These are phyloP conservation scores for Plectranthus barbatus DNA, from an alignment of 257 asterid genomes.

Conservation along the genomic window DNA sequence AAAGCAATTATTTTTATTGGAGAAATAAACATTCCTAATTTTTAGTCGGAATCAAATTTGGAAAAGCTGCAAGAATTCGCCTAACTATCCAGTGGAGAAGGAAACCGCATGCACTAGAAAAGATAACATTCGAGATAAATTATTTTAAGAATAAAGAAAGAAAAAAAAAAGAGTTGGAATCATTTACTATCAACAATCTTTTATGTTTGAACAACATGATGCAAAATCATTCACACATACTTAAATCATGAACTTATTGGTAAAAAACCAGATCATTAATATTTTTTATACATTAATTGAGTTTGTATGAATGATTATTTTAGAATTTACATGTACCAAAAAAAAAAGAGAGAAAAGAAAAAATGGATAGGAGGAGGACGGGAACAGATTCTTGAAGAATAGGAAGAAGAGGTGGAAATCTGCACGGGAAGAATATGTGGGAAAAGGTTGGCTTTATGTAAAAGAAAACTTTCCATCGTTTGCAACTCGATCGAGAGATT, in stretches of 20 bases:
- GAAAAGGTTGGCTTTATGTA: slow-evolving; percentile 10
- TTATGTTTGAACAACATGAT: no score
- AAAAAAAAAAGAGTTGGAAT: background rate
- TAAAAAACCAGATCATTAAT: no score
- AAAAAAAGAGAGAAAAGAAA: background rate
- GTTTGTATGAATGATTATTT: no score
- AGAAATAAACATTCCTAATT: background rate
- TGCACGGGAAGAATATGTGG: slow-evolving; percentile 8
- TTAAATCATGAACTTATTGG: no score
- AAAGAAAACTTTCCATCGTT: background rate
- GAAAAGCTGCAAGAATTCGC: background rate
- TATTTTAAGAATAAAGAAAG: background rate
- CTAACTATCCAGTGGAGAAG: background rate
- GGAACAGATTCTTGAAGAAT: background rate
- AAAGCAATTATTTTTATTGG: background rate
- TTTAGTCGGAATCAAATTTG: background rate
- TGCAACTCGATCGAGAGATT: background rate
- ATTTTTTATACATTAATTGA: no score
- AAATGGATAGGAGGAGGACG: no score
- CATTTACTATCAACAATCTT: no score
- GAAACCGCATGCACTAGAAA: background rate
- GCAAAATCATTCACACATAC: no score
- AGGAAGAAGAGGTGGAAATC: slow-evolving; percentile 4
- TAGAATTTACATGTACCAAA: no score
- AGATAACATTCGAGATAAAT: background rate